Base-by-base conservation (phyloP, 768 basidiomycete genomes). In the Saitozyma podzolica region DNA sequence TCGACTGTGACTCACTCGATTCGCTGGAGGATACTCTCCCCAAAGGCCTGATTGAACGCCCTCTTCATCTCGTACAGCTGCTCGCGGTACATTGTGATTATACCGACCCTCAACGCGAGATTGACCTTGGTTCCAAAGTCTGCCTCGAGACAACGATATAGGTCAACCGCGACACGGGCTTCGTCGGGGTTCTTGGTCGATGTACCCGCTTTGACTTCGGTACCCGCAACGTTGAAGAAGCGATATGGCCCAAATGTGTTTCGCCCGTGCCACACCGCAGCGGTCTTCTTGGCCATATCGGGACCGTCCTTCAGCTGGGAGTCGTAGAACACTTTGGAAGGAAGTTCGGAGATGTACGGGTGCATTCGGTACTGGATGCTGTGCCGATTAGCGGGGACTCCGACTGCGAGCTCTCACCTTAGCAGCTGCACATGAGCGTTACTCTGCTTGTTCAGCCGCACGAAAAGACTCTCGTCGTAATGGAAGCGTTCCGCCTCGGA, bases 321-420 rank as follows among this genome's bases (percentile, higher is more conserved):
- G 57, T 87, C 81, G 75, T 99, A 99, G 81, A 99, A 99, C 1
- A 92, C 80, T 51, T 83, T 84, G 62, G 93, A 96, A 0, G 96
- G 96, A 16, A 99, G 84, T 55, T 83, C 83, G 65, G 92, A 95
- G 74, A 98, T 97, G 56, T 91, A 88, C 1, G 95, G 95, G 75
- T 99, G 94, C 96, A 99, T 99, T 67, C 96, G 94, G 76, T 99
- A 99, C 81, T 99, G 96, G 48, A 99, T 98, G 69, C 95, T 97
- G 62, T 62, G 39, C 20, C n/a, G 29, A 9, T 50, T 13, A 52
- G 57, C 17, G 0, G n/a, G 13, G 11, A n/a, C 39, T 19, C 17
- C 20, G 10, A 50, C 1, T 52, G 41, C 9, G 37, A 29, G 8
- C 66, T 82, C 29, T 62, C 68, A 90, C 93, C 91, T 95, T 51